phyloP scores from a whole-genome alignment of 305 asterid genomes.

The Fraxinus velutina region DNA sequence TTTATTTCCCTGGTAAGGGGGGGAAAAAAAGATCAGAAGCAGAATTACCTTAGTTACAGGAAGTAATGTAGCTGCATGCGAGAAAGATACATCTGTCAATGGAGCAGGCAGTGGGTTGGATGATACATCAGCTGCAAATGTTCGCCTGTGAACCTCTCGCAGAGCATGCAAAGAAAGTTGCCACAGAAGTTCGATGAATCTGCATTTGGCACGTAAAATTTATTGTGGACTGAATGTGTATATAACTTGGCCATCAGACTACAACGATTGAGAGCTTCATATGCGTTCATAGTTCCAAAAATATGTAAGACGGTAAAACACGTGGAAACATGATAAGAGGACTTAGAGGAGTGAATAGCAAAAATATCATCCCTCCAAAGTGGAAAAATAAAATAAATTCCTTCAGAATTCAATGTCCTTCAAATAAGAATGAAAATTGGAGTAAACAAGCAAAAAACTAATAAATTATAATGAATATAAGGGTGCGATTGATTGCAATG shows the following conservation, averaged over 20 bases:
- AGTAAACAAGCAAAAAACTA: not conserved
- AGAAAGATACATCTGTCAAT: constrained; percentile 94
- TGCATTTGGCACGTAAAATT: constrained; percentile 35
- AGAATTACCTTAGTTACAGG: constrained; percentile 86
- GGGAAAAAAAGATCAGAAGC: constrained; percentile 18
- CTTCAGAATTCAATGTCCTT: not conserved
- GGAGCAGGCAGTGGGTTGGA: constrained; percentile 91
- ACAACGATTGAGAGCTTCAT: not conserved
- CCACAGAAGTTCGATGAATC: constrained; percentile 95
- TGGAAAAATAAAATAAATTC: not conserved
- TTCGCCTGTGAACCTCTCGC: constrained; percentile 95
- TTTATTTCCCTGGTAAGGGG: not conserved
- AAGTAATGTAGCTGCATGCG: constrained; percentile 94
- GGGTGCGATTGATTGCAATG: too few species aligned
- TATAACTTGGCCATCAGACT: not conserved
- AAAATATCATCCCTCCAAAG: not conserved
- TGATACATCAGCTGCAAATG: constrained; percentile 82
- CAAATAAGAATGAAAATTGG: not conserved
- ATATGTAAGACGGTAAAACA: not conserved
- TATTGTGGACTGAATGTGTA: constrained; percentile 1
- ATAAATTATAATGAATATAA: not conserved
- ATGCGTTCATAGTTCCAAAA: not conserved
- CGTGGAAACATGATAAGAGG: not conserved
- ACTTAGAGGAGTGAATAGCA: constrained; percentile 8
- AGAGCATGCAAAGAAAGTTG: constrained; percentile 97